Base-by-base conservation (phyloP, 129 eudicot genomes). In the Pseudognaphalium luteoalbum region DNA sequence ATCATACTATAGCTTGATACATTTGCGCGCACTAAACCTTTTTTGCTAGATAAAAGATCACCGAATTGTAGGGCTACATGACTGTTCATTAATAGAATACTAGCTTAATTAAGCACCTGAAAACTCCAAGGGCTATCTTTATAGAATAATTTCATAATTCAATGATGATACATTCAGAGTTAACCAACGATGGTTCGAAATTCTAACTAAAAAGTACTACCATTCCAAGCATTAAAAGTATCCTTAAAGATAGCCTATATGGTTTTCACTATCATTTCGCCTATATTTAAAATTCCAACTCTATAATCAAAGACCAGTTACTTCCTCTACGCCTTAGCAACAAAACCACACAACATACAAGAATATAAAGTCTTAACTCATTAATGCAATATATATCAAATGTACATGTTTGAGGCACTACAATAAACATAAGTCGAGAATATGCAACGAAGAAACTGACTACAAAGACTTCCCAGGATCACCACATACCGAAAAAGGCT, bases 381-480 rank as follows among this genome's bases (percentile, higher is more conserved):
- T 66, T 66, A 66, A 22, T 34, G 54, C 72, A 32, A 32, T 65
- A 52, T 50, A 67, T 16, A 32, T 75, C 64, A 32, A 32, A 78
- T 78, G 71, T 78, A 70, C 71, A 77, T 3, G 73, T 69, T 37
- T 68, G n/a, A 69, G 44, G 61, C 59, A 52, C 82, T 22, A 51
- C 78, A 54, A 65, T 51, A 34, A 57, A 79, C 42, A 64, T 64
- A 72, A 35, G 42, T 51, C 51, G 7, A 33, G 15, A 33, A 63
- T 47, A 79, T 71, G 78, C 34, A 25, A 72, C 51, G 59, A 52
- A 37, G 20, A 79, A 72, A 63, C 66, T 44, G 41, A 68, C 58
- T 67, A 75, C 60, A 74, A 74, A 39, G 78, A 61, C 59, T 60
- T 61, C 74, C 73, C 65, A 66, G 17, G 59, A 60, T 15, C 78